Evolutionary conservation across 306 rosid genomes (phyloP).

Genomic region (Malus asiatica): DNA sequence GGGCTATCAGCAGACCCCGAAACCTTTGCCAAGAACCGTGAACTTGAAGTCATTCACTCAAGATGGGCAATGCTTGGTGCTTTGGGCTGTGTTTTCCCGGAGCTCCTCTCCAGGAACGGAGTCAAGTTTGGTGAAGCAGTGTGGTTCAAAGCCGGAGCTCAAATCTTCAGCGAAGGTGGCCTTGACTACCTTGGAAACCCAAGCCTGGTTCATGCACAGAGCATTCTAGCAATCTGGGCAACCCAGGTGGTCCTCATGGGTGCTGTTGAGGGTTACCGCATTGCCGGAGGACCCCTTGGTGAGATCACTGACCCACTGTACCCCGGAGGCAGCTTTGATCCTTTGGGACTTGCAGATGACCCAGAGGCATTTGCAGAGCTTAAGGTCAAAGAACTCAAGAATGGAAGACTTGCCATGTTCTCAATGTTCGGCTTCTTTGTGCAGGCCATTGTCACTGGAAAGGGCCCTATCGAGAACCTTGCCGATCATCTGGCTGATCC

Average conservation of each 20-base stretch:
- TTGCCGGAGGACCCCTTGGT: constrained; percentile 32
- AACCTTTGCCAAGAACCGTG: constrained; percentile 30
- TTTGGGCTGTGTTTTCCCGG: constrained; percentile 37
- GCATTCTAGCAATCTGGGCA: constrained; percentile 34
- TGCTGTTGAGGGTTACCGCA: constrained; percentile 30
- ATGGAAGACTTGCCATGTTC: constrained; percentile 33
- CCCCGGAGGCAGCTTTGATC: constrained; percentile 38
- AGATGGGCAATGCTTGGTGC: constrained; percentile 39
- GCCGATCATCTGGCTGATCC: constrained; percentile 38
- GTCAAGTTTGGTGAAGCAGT: constrained; percentile 34
- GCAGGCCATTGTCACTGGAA: constrained; percentile 34
- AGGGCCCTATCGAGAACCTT: constrained; percentile 35
- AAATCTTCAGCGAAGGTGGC: constrained; percentile 31
- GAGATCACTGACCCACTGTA: constrained; percentile 27
- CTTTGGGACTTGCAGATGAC: constrained; percentile 31
- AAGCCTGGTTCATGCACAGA: constrained; percentile 28
- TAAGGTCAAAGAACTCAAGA: constrained; percentile 34
- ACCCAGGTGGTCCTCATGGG: constrained; percentile 30
- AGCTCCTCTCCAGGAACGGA: constrained; percentile 35
- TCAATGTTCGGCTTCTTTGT: constrained; percentile 32
- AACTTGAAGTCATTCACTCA: constrained; percentile 25
- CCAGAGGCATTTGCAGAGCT: constrained; percentile 37
- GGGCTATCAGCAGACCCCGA: constrained; percentile 29
- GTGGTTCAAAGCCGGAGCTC: constrained; percentile 39
- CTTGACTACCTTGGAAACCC: constrained; percentile 37